phyloP scores from a whole-genome alignment of 805 yeast genomes.

The Lachancea nothofagi region DNA sequence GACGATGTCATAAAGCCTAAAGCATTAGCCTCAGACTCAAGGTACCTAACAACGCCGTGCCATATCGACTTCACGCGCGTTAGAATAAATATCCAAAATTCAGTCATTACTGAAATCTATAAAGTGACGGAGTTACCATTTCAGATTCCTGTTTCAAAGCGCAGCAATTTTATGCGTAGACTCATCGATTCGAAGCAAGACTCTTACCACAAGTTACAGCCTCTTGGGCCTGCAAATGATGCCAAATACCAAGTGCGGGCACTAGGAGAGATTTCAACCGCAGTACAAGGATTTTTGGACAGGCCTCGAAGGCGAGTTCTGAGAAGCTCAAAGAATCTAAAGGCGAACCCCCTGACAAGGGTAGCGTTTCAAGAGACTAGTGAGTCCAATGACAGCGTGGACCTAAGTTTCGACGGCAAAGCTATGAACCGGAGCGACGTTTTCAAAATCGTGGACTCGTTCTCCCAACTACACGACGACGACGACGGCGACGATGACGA shows the following conservation, averaged over 20 bases:
- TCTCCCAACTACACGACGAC: slow-evolving; percentile 33
- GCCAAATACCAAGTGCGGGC: slow-evolving; percentile 4
- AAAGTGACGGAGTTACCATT: slow-evolving; percentile 3
- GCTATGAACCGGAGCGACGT: slow-evolving; percentile 41
- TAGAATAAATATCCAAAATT: too few relatives aligned
- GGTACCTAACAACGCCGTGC: too few relatives aligned
- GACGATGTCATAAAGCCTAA: too few relatives aligned
- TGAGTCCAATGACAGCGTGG: slow-evolving; percentile 31
- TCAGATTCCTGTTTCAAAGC: background rate
- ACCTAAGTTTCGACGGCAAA: slow-evolving; percentile 42
- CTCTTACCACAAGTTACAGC: slow-evolving; percentile 13
- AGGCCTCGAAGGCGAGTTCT: background rate
- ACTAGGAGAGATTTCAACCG: slow-evolving; percentile 10
- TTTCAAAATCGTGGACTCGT: slow-evolving; percentile 38
- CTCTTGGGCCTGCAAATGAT: slow-evolving; percentile 14
- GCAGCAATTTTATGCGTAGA: background rate
- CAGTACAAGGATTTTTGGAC: background rate
- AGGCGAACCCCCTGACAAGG: slow-evolving; percentile 3
- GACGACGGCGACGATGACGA: slow-evolving; percentile 31
- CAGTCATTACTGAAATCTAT: background rate
- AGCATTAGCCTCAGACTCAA: too few relatives aligned
- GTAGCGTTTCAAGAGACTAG: slow-evolving; percentile 1
- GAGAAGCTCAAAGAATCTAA: background rate
- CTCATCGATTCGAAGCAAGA: slow-evolving; percentile 12
- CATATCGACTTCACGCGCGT: too few relatives aligned